Base-by-base conservation (phyloP, 805 yeast genomes). In the Jamesozyma spencerorum region DNA sequence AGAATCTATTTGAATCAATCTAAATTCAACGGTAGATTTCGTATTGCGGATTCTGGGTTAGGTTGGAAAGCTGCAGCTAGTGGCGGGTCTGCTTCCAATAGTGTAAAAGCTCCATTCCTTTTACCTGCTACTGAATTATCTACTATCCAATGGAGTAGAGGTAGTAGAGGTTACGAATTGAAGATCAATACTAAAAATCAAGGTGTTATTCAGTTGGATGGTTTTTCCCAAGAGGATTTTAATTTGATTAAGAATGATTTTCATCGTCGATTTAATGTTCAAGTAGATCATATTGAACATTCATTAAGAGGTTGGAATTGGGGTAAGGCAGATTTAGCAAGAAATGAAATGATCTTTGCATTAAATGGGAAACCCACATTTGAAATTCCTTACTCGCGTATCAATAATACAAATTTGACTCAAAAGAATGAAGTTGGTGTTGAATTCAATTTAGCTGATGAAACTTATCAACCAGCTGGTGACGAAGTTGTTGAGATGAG, bases 271-370 rank as follows among this genome's bases (percentile, higher is more conserved):
- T 85, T 87, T 62, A 70, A 69, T 41, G 68, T 85, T 33, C 74
- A 75, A 41, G 70, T 92, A 43, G 97, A 92, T 52, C 81, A 74
- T 47, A 77, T 72, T 53, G 97, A 90, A 54, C 98, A 92, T 63
- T 83, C 96, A 4, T 68, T 92, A 48, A 77, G 96, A 66, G 99
- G 99, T 26, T 92, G 98, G 98, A 92, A 92, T 64, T 92, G 98
- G 98, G 99, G 99, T 40, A 79, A 81, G 48, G 72, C 90, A 13
- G 95, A 88, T 59, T 75, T 92, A 58, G 95, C 94, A 17, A 76
- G 95, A 60, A 85, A 86, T 52, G 98, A 92, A 62, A 69, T 92
- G 60, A 76, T 85, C 22, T 88, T 92, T 64, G 77, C 79, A 43
- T 79, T 88, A 18, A 84, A 84, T 55, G 86, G 86, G 50, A 81